phyloP scores from a whole-genome alignment of 352 stramenopile genomes.

The Phytophthora brassicae region DNA sequence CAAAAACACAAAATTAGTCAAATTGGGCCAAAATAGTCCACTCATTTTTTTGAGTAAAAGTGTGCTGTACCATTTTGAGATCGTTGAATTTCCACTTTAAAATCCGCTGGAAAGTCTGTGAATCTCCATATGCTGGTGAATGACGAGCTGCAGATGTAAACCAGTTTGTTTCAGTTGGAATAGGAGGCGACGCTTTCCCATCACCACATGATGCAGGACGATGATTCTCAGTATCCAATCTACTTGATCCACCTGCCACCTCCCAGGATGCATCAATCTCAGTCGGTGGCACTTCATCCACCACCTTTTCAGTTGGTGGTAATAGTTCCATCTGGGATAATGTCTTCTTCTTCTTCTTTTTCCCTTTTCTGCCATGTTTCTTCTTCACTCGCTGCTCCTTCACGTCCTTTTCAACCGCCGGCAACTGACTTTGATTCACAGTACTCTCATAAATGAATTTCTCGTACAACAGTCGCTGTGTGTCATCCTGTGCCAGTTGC shows the following conservation, averaged over 20 bases:
- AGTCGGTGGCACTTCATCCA: too few relatives aligned
- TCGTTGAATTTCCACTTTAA: constrained; percentile 89
- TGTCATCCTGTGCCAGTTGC: constrained; percentile 52
- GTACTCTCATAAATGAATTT: constrained; percentile 89
- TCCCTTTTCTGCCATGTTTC: constrained; percentile 42
- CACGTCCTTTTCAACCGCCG: constrained; percentile 16
- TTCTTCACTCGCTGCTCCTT: constrained; percentile 12
- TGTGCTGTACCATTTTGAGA: constrained; percentile 84
- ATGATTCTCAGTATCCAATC: background rate
- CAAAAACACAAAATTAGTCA: background rate
- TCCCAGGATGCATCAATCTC: background rate
- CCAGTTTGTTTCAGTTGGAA: constrained; percentile 23
- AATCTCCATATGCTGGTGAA: constrained; percentile 34
- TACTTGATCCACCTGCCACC: background rate
- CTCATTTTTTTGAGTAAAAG: background rate
- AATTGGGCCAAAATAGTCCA: too few relatives aligned
- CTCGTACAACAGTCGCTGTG: constrained; percentile 70
- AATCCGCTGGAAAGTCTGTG: constrained; percentile 67
- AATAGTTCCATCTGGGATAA: background rate
- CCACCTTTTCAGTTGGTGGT: background rate
- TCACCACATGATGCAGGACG: background rate
- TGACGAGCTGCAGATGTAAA: constrained; percentile 31
- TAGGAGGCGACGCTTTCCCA: constrained; percentile 4
- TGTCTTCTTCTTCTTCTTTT: constrained; percentile 9
- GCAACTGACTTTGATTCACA: constrained; percentile 37